These are phyloP conservation scores for Lignosus rhinocerotis DNA, from an alignment of 1,284 basidiomycete genomes.

Conservation along the genomic window DNA sequence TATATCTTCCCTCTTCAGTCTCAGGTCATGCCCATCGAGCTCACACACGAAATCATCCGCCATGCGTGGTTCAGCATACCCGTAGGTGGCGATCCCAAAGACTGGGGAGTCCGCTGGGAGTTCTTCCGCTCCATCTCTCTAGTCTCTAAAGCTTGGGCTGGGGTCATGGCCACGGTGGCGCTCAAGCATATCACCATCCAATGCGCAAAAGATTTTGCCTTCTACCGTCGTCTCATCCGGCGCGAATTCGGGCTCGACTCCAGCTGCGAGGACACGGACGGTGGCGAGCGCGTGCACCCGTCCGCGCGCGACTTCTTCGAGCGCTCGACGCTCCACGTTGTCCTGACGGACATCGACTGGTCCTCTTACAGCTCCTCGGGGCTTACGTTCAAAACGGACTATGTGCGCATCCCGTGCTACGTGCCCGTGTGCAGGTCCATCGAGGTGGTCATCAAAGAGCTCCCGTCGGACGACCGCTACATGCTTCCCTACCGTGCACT, in stretches of 20 bases:
- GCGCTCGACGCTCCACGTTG: slow-evolving; percentile 13
- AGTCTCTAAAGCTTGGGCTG: slow-evolving; percentile 8
- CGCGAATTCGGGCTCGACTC: slow-evolving; percentile 11
- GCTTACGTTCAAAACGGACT: slow-evolving; percentile 14
- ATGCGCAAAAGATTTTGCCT: slow-evolving; percentile 8
- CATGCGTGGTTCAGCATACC: slow-evolving; percentile 12
- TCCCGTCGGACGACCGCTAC: slow-evolving; percentile 8
- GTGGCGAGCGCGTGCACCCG: slow-evolving; percentile 8
- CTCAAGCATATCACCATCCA: slow-evolving; percentile 12
- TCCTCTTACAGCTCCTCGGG: neutral
- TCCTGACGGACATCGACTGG: slow-evolving; percentile 9
- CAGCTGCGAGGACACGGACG: neutral
- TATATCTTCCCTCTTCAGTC: no score
- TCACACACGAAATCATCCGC: slow-evolving; percentile 12
- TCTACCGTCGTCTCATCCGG: slow-evolving; percentile 9
- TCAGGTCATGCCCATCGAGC: slow-evolving; percentile 4
- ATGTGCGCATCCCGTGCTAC: slow-evolving; percentile 17
- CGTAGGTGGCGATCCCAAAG: neutral
- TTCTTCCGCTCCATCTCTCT: slow-evolving; percentile 9
- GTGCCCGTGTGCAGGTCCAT: slow-evolving; percentile 12
- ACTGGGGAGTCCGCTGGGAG: slow-evolving; percentile 15
- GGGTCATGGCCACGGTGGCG: slow-evolving; percentile 10
- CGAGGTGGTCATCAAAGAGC: slow-evolving; percentile 11
- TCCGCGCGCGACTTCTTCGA: slow-evolving; percentile 10
- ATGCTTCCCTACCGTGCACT: slow-evolving; percentile 13